Evolutionary conservation across 345 rosid species (phyloP), one percentile per base, ranked within the genome.

Genomic region (Bruguiera gymnorhiza): DNA sequence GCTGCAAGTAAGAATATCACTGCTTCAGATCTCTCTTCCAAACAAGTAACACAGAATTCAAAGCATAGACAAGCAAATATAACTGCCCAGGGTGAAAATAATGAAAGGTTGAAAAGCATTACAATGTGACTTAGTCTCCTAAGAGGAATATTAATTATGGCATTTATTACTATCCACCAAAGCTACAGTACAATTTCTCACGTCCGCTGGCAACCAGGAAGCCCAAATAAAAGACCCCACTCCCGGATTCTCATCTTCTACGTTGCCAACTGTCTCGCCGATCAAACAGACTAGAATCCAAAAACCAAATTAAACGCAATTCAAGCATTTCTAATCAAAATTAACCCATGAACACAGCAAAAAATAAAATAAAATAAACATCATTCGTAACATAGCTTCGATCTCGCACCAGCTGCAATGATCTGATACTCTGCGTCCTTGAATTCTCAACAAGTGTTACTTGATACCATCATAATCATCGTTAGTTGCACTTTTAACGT

Each of bases 281-380:
- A 50, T 62, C 75, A 79, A 79, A 69, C 77, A 65, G 62, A 52
- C 68, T 20, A 7, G 52, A 68, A 24, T 68, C 56, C 23, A 20
- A 56, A 73, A 43, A 0, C 50, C 18, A 43, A 43, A 43, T 43
- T 0, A 4, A 43, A 43, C 50, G 50, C 18, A 43, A 43, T 43
- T 13, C 50, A 13, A 11, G 50, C 50, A 3, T 43, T 43, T 15
- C 18, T 43, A 43, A 43, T 43, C 50, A 13, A 43, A 43, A 43
- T 43, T 43, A 43, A 15, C 4, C 46, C 13, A 11, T 34, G 37
- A 34, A 34, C 9, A 7, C 37, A 34, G 37, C 37, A 34, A 7
- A 7, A 32, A 34, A 34, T 8, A 34, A 34, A 34, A 34, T 7
- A 34, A 34, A 34, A 34, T 34, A 34, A 34, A 7, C 37, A 7